Evolutionary conservation across 495 filamentous ascomycete species (phyloP).

Genomic region (Chaetomium tenue): DNA sequence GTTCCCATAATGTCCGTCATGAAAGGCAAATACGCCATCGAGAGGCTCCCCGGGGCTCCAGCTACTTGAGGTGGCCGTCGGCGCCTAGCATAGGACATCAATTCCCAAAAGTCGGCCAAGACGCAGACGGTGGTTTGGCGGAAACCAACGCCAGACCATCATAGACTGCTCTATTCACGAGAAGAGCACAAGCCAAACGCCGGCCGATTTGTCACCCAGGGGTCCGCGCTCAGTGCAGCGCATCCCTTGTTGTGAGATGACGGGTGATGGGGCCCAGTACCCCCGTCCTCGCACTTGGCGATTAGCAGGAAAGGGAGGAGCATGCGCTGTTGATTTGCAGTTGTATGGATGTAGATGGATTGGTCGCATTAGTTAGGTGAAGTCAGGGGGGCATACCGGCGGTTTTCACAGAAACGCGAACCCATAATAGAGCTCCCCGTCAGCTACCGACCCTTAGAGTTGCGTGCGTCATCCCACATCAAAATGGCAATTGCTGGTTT

Average conservation of each 20-base stretch:
- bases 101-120: background rate
- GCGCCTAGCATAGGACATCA: background rate
- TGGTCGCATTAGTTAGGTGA: background rate
- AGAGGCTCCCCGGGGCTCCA: constrained; percentile 80
- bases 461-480: no score
- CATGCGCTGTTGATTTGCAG: background rate
- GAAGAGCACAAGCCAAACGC: background rate
- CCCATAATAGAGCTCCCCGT: background rate
- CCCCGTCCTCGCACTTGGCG: background rate
- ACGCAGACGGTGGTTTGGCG: no score
- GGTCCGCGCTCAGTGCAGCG: background rate
- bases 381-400: background rate
- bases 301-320: background rate
- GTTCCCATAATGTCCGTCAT: constrained; percentile 61
- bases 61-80: constrained; percentile 21
- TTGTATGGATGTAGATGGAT: background rate
- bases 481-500: no score
- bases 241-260: background rate
- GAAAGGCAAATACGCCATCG: constrained; percentile 86
- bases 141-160: background rate
- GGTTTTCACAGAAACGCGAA: background rate
- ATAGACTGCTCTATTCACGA: background rate
- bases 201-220: background rate
- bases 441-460: no score
- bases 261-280: background rate